Base-by-base conservation (phyloP, 2,329 filamentous ascomycete genomes). In the Neopestalotiopsis sp. region DNA sequence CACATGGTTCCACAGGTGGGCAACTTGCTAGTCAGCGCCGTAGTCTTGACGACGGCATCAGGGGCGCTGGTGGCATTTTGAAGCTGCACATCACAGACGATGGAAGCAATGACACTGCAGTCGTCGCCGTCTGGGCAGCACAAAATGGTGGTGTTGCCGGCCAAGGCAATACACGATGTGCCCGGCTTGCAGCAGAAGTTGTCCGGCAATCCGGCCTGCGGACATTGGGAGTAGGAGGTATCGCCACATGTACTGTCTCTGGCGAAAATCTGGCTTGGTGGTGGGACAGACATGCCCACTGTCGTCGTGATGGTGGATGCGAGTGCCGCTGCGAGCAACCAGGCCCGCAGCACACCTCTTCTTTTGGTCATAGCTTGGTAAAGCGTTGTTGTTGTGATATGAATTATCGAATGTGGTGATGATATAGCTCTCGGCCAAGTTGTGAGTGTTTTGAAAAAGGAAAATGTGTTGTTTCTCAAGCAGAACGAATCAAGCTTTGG, bases 171-270 rank as follows among this genome's bases (percentile, higher is more conserved):
- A 80, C 92, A 95, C 2, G 76, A 84, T 6, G 84, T 81, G 20
- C 77, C 79, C 34, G 79, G 70, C 3, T 85, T 79, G 76, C 92
- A 95, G 83, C 92, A 94, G 77, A 94, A 93, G 76, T 87, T 84
- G 65, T 81, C 82, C 1, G 91, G 90, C 28, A 93, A 83, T 38
- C 81, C 83, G 34, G 80, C 70, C 67, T 79, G 76, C 30, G 85
- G 79, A 76, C 91, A 94, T 72, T 84, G 83, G 20, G 80, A 78
- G 68, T 88, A 85, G 65, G 53, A 64, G 10, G 63, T 28, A n/a
- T 83, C 75, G 45, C 86, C 80, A 79, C 90, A 92, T 49, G 83
- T 85, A 56, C 81, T 80, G 59, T 80, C 78, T 68, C 86, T 82
- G 68, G 77, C 74, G 72, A 87, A 83, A 62, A 88, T 67, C 56